Base-by-base conservation (phyloP, 768 basidiomycete species). In the Xerocomus spinulosus region DNA sequence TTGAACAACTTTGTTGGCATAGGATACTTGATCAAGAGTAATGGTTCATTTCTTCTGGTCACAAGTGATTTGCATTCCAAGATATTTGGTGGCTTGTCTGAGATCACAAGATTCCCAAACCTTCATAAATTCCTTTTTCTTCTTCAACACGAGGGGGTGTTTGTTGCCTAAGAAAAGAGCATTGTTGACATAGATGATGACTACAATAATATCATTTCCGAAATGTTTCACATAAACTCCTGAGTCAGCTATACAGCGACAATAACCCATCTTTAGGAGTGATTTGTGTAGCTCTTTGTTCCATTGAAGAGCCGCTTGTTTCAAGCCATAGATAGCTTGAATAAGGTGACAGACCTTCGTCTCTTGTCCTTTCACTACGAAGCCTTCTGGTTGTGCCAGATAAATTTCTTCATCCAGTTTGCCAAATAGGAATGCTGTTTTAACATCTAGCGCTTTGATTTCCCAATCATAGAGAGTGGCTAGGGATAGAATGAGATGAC, bases 391-490 rank as follows among this genome's bases (percentile, higher is more conserved):
- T 20, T 35, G 34, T 20, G 3, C 17, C 5, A 35, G 3, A 18
- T 35, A 35, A 6, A 35, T 35, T 35, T 43, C 20, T 33, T 28
- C 17, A 20, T 52, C 35, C 0, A 57, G 38, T 1, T 49, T 17
- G 2, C 66, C 60, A 44, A 68, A 72, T 0, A 79, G 64, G 52
- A 68, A 77, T 0, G 71, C 72, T 0, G 60, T 59, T 26, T 70
- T 72, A n/a, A 79, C 65, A 52, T 81, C 72, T 9, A 77, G 57
- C 37, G 63, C 62, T 17, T 72, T 53, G 4, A 78, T 37, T 4
- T 75, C 58, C 50, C 69, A 69, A 24, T 66, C 51, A 8, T 67
- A 38, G 1, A 41, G 37, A 0, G 42, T 45, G 0, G 40, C 29
- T 5, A 42, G 20, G 13, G 18, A 7, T 14, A 42, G 41, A 3